Evolutionary conservation across 164 flowering plant species (phyloP), one percentile per base, ranked within the genome.

Genomic region (Dillenia turbinata): DNA sequence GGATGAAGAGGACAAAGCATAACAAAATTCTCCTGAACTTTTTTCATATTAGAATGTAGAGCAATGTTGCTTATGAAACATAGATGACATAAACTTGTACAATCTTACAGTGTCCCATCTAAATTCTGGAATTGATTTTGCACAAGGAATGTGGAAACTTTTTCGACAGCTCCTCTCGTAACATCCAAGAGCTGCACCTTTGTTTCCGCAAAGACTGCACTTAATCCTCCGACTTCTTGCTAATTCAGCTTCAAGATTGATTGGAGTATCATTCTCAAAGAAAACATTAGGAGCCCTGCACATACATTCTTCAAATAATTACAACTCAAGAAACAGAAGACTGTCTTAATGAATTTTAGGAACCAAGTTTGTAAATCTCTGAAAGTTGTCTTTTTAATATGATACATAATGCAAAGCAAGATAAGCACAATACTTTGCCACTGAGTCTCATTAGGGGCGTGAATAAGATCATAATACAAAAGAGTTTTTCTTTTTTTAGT

Each of bases 111-210:
- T 48, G 73, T 95, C 99, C 99, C 99, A 95, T 61, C 92, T 85
- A 69, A 90, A 90, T 61, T 88, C 70, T 12, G 78, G 75, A 22
- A 70, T 75, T 72, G 74, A 59, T 76, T 82, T 88, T 52, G 97
- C 97, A 78, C 99, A 95, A 47, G 97, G 78, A 65, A 90, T 81
- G 75, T 95, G 99, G 70, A 89, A 95, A 68, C 97, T 95, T 79
- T 66, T 88, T 55, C 89, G 89, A 66, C 99, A 95, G 60, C 83
- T 87, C 73, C 78, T 85, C 49, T 82, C 86, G 72, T 78, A 92
- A 67, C 99, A 95, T 17, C 99, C 99, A 66, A 95, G 96, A 64
- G 99, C 87, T 59, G 99, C 99, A 15, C 99, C 99, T 66, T 85
- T 95, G 56, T 73, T 66, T 56, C 90, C 96, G 75, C 99, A 95